Evolutionary conservation across 495 filamentous ascomycete species (phyloP), one percentile per base, ranked within the genome.

Genomic region (Penicillium dipodomyicola): DNA sequence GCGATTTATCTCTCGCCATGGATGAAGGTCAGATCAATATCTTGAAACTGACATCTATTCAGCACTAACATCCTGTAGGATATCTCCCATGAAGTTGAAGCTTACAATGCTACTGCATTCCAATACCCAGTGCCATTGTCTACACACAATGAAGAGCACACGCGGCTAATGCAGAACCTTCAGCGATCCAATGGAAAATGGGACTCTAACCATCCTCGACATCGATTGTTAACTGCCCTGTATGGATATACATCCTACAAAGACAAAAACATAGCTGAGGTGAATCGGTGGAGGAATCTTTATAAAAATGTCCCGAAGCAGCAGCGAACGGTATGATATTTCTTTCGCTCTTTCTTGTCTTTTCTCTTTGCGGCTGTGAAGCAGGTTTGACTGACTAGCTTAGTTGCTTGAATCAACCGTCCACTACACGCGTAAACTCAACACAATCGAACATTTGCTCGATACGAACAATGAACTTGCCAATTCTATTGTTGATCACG

Each of bases 341-440:
- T 23, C 20, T n/a, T n/a, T 30, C 22, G 3, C 10, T 33, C 10
- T 10, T 10, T 30, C 29, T 30, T 10, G 29, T 30, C 23, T 30
- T 37, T 22, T 3, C 20, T 25, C 1, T 47, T 10, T 44, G 15
- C 10, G 0, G 30, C 11, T 12, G 2, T 27, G 20, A 30, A 15
- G 50, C 9, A 17, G 5, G 20, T 15, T 25, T 40, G n/a, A 10
- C 35, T 50, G 30, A 49, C 6, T 22, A 11, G 10, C 17, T 10
- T 52, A 65, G 59, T 17, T 60, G 5, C 47, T 67, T 11, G 62
- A 67, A 33, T 60, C 60, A 11, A 29, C 53, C 2, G 22, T 65
- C 17, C 42, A 55, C n/a, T 67, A 67, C 49, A 65, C 59, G 10
- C 50, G 52, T 10, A 67, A 67, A 40, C 39, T 67, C 14, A 65